Percentiles rank a stretch among this genome's conserved stretches.
Conservation (phyloP, 352 stramenopile genomes). For the Phytophthora aleatoria region DNA sequence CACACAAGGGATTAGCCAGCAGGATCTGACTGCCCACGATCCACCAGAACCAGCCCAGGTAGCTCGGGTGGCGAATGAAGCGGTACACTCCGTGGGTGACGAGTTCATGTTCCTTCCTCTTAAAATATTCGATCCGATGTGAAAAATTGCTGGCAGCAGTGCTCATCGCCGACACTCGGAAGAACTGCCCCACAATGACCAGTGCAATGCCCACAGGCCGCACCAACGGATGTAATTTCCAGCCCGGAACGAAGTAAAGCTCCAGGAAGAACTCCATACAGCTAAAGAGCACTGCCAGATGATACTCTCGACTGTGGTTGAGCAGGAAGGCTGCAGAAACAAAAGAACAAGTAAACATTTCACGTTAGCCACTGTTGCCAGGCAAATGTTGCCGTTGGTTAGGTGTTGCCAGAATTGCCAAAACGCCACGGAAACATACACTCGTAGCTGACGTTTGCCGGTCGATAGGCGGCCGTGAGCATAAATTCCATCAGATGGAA, state of each 20-base stretch:
- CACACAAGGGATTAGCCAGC: conserved; percentile 91
- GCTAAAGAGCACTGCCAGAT: conserved; percentile 81
- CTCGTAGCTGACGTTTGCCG: conserved; percentile 78
- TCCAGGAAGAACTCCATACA: conserved; percentile 93
- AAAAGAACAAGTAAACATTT: conserved; percentile 7
- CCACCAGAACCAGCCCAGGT: conserved; percentile 98
- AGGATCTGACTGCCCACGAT: conserved; percentile 95
- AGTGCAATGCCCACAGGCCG: conserved; percentile 66
- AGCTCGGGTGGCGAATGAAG: conserved; percentile 94
- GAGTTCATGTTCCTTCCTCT: conserved; percentile 93
- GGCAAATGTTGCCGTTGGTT: conserved; percentile 8
- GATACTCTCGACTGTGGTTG: conserved; percentile 92
- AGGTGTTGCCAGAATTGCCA: conserved; percentile 3
- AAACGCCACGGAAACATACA: conserved; percentile 47
- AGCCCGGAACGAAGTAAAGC: conserved; percentile 71
- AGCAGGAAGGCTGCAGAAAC: conserved; percentile 79
- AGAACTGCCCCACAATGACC: conserved; percentile 85
- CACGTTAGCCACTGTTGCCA: conserved; percentile 3
- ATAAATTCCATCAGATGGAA: conserved; percentile 90
- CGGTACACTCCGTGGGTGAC: conserved; percentile 94
- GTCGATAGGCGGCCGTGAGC: conserved; percentile 82
- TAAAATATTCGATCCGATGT: conserved; percentile 94
- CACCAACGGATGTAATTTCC: conserved; percentile 71
- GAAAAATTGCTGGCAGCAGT: conserved; percentile 95
- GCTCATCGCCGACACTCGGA: conserved; percentile 92